Evolutionary conservation across 495 filamentous ascomycete genomes (phyloP).

Genomic region (Neurospora tetraspora): DNA sequence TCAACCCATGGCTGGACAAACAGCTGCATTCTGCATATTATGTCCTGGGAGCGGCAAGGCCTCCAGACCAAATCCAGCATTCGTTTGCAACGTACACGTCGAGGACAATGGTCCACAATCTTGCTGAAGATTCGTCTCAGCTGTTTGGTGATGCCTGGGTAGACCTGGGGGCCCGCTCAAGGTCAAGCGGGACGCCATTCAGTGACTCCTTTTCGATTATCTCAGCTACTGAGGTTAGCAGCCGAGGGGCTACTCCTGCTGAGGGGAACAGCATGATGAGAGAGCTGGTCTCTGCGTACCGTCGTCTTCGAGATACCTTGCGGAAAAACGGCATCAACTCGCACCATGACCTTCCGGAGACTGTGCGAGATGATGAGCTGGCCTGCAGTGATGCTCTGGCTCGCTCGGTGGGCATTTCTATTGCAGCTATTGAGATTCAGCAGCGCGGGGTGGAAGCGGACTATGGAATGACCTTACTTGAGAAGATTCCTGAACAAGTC

Average conservation of each 20-base stretch:
- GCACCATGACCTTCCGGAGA: constrained; percentile 16
- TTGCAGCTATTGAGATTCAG: constrained; percentile 82
- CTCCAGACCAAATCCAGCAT: constrained; percentile 40
- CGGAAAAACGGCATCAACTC: constrained; percentile 55
- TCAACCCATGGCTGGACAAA: constrained; percentile 53
- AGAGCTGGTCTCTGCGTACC: constrained; percentile 75
- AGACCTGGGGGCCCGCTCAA: constrained; percentile 16
- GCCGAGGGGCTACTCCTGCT: constrained; percentile 12
- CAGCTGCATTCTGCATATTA: constrained; percentile 28
- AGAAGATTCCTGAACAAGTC: constrained; percentile 70
- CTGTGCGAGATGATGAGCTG: constrained; percentile 28
- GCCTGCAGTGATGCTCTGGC: constrained; percentile 60
- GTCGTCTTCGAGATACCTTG: constrained; percentile 69
- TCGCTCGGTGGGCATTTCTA: constrained; percentile 71
- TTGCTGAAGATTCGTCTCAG: constrained; percentile 30
- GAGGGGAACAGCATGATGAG: constrained; percentile 39
- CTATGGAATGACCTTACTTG: constrained; percentile 64
- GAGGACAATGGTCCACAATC: constrained; percentile 46
- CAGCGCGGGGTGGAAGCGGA: constrained; percentile 78
- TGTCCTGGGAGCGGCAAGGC: constrained; percentile 27
- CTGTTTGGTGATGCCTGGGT: constrained; percentile 26
- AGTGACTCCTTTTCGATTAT: constrained; percentile 21
- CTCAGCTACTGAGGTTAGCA: constrained; percentile 10
- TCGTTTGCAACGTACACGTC: constrained; percentile 60
- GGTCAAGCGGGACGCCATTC: constrained; percentile 20